These are phyloP conservation scores for Hibiscus tridactylites DNA, from an alignment of 345 rosid species.

Conservation along the genomic window DNA sequence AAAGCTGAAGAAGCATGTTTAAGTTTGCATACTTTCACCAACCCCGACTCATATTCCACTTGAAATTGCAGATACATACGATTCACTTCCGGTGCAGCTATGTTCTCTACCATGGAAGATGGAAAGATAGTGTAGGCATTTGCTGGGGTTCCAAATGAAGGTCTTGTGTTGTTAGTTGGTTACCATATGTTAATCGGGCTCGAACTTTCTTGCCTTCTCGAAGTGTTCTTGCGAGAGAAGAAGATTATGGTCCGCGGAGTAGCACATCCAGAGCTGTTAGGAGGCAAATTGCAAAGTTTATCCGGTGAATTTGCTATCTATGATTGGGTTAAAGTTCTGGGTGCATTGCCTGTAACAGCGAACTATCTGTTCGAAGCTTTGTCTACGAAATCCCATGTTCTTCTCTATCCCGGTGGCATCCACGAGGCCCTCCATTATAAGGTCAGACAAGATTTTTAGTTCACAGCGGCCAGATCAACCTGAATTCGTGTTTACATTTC, in stretches of 20 bases:
- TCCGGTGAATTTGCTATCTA: too few relatives aligned
- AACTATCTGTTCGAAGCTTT: constrained; percentile 63
- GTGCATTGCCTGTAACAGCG: constrained; percentile 61
- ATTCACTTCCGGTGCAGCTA: too few relatives aligned
- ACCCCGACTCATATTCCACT: constrained; percentile 8
- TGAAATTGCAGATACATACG: too few relatives aligned
- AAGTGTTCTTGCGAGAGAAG: constrained; percentile 53
- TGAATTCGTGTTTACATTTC: not conserved
- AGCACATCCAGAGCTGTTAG: constrained; percentile 55
- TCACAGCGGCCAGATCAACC: not conserved
- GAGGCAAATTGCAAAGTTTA: constrained; percentile 5
- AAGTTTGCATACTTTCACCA: not conserved
- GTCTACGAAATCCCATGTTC: constrained; percentile 49
- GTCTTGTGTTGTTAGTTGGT: constrained; percentile 75
- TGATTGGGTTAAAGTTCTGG: too few relatives aligned
- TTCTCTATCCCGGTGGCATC: constrained; percentile 80
- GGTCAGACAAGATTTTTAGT: constrained; percentile 33
- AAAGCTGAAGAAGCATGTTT: not conserved
- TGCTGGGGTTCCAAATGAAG: constrained; percentile 76
- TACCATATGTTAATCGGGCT: constrained; percentile 75
- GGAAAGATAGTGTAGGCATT: too few relatives aligned
- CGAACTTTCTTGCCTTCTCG: constrained; percentile 46
- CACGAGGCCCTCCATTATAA: constrained; percentile 79
- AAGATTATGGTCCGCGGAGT: constrained; percentile 50
- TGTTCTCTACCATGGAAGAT: too few relatives aligned